phyloP scores from a whole-genome alignment of 257 asterid genomes.

The Nicotiana attenuata region DNA sequence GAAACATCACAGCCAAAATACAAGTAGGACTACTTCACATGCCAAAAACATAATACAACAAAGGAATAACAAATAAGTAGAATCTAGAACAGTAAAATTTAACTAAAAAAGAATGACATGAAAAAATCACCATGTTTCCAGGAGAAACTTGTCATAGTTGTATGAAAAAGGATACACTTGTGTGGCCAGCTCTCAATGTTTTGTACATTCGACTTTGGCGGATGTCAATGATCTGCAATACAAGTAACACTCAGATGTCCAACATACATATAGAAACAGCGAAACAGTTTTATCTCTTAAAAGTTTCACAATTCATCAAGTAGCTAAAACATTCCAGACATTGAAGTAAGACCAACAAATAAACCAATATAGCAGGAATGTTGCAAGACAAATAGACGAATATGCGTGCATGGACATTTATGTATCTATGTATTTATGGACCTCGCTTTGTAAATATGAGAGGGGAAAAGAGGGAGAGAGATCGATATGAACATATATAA shows the following conservation, averaged over 20 bases:
- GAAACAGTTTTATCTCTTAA: neutral
- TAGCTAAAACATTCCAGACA: neutral
- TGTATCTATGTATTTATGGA: neutral
- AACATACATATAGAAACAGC: neutral
- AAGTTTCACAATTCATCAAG: neutral
- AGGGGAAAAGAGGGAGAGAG: neutral
- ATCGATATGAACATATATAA: neutral
- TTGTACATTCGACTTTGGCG: constrained; percentile 70
- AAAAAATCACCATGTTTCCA: neutral
- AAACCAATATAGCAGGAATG: neutral
- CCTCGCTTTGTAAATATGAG: neutral
- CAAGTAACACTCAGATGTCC: constrained; percentile 18
- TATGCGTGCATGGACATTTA: neutral
- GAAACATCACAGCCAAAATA: neutral
- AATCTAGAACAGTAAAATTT: neutral
- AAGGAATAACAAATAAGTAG: neutral
- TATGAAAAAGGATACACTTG: constrained; percentile 63
- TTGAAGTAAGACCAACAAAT: neutral
- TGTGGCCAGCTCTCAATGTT: constrained; percentile 87
- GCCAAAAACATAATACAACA: neutral
- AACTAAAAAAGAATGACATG: neutral
- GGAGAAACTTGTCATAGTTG: neutral
- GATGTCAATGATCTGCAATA: constrained; percentile 73
- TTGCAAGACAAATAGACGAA: neutral
- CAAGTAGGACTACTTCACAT: neutral